phyloP scores from a whole-genome alignment of 257 asterid species.

The Solanum ahanhuiri region DNA sequence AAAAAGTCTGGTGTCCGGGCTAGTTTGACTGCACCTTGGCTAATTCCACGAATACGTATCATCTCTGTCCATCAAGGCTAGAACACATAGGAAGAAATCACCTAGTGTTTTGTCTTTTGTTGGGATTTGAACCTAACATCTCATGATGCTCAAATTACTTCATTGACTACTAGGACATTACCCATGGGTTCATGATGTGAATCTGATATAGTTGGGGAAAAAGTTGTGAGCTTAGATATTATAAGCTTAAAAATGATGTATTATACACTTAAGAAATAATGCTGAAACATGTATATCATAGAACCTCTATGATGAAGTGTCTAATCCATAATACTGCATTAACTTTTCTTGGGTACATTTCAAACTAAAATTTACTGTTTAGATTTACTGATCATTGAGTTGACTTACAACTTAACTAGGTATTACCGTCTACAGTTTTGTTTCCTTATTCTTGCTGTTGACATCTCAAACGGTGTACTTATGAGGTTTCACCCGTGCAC shows the following conservation, averaged over 20 bases:
- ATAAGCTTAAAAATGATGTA: not conserved
- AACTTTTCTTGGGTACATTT: not conserved
- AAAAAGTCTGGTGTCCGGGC: not conserved
- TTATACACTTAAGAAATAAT: not conserved
- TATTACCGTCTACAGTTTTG: not conserved
- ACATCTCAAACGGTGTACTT: not conserved
- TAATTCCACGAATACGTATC: not conserved
- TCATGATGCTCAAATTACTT: not conserved
- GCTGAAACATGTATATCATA: not conserved
- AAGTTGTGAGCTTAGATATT: not conserved
- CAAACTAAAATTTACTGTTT: not conserved
- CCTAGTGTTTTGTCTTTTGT: not conserved
- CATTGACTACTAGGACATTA: not conserved
- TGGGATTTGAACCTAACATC: not conserved
- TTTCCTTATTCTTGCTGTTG: not conserved
- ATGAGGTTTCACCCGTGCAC: not conserved
- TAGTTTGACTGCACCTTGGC: not conserved
- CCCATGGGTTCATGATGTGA: not conserved
- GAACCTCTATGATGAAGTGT: not conserved
- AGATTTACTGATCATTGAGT: not conserved
- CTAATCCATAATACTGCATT: not conserved
- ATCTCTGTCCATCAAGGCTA: not conserved
- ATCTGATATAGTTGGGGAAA: not conserved
- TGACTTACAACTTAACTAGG: not conserved
- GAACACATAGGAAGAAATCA: not conserved